A percentile compares a stretch with the other conserved stretches of the same genome.
Conservation (phyloP, 2,329 filamentous ascomycete genomes). For the Fusarium fracticaudum region DNA sequence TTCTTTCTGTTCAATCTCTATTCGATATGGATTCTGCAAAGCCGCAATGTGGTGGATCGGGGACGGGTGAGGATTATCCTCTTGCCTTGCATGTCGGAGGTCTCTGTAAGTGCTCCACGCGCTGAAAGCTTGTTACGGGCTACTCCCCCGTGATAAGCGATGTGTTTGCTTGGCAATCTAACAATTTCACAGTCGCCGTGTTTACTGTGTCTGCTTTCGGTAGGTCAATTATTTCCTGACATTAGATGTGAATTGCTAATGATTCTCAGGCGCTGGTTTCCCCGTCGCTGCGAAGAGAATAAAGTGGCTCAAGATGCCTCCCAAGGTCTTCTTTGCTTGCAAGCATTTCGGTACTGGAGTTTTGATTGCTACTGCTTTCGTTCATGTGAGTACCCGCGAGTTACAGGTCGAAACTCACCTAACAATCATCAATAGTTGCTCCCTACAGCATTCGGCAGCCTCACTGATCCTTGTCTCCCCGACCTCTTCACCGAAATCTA, state of each 20-base stretch:
- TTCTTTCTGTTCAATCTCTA: background rate
- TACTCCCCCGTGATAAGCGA: background rate
- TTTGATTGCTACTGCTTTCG: constrained; percentile 77
- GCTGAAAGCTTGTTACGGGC: background rate
- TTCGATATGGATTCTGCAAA: constrained; percentile 30
- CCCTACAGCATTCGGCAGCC: constrained; percentile 66
- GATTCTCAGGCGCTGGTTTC: constrained; percentile 56
- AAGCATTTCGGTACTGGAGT: constrained; percentile 78
- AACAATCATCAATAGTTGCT: constrained; percentile 54
- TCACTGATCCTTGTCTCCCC: constrained; percentile 65
- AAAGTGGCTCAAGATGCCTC: constrained; percentile 66
- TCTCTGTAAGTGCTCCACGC: constrained; percentile 38
- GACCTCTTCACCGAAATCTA: constrained; percentile 68
- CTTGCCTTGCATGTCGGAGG: constrained; percentile 43
- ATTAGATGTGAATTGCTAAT: background rate
- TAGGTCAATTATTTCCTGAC: background rate
- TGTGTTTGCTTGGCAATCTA: background rate
- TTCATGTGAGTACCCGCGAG: constrained; percentile 61
- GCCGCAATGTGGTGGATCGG: constrained; percentile 43
- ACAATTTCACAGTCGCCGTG: constrained; percentile 39
- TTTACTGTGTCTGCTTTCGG: constrained; percentile 42
- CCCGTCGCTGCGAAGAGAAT: constrained; percentile 65
- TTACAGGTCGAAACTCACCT: background rate
- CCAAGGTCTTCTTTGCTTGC: constrained; percentile 68
- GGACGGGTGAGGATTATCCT: constrained; percentile 36